phyloP scores from a whole-genome alignment of 352 stramenopile species.

The Aphanomyces invadans region DNA sequence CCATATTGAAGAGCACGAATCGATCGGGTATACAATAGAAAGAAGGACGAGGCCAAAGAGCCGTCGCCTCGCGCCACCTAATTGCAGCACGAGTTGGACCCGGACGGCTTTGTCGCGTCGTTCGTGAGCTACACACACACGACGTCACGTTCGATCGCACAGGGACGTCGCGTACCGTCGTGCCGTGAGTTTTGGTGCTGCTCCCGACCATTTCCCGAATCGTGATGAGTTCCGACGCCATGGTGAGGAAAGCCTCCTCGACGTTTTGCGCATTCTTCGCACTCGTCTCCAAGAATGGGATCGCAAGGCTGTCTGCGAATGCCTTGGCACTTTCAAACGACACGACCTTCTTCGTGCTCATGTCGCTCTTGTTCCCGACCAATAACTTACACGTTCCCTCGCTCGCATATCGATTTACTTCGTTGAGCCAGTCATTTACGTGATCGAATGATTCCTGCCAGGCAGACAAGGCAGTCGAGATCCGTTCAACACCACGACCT shows the following conservation, averaged over 20 bases:
- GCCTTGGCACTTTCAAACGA: constrained; percentile 90
- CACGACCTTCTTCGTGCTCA: constrained; percentile 90
- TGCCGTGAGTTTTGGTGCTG: constrained; percentile 50
- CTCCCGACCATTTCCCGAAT: constrained; percentile 84
- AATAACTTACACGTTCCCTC: constrained; percentile 96
- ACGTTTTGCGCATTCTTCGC: constrained; percentile 86
- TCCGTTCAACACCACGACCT: neutral
- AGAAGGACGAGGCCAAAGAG: no score
- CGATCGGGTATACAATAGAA: neutral
- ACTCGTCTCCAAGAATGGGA: constrained; percentile 85
- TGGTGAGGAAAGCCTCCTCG: constrained; percentile 90
- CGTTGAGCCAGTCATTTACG: constrained; percentile 97
- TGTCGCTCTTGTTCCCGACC: constrained; percentile 98
- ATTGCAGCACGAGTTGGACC: constrained; percentile 24
- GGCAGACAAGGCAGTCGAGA: neutral
- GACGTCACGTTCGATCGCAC: no score
- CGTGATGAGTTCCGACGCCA: constrained; percentile 88
- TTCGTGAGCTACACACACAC: constrained; percentile 14
- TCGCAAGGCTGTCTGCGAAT: constrained; percentile 80
- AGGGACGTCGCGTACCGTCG: no score
- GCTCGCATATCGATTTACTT: constrained; percentile 94
- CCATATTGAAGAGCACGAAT: no score
- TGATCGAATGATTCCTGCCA: constrained; percentile 93
- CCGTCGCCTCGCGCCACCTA: no score
- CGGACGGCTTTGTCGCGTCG: constrained; percentile 10